A percentile compares a stretch with the other conserved stretches of the same genome.
Evolutionary conservation across 129 eudicot species (phyloP).

Genomic region (sunflower (Helianthus annuus)): HanXRQr2.0-SUNRISE NC_035444.2:35456277-35456776

Average conservation of each 20-base stretch:
- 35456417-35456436: slow-evolving; percentile 46
- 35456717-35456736: too few species aligned
- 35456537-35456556: slow-evolving; percentile 72
- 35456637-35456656: background rate
- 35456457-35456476: slow-evolving; percentile 92
- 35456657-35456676: background rate
- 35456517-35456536: slow-evolving; percentile 82
- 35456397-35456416: background rate
- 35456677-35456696: background rate
- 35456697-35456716: too few species aligned
- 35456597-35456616: slow-evolving; percentile 92
- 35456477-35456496: slow-evolving; percentile 88
- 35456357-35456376: too few species aligned
- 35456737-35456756: too few species aligned
- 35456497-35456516: slow-evolving; percentile 74
- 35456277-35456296: too few species aligned
- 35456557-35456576: slow-evolving; percentile 73
- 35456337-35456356: too few species aligned
- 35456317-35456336: too few species aligned
- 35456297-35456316: too few species aligned
- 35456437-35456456: slow-evolving; percentile 81
- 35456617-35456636: slow-evolving; percentile 54
- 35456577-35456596: slow-evolving; percentile 86
- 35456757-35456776: too few species aligned
- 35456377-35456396: too few species aligned